Percentiles rank a stretch among this genome's conserved stretches.
These are phyloP conservation scores for Artemisia argyi DNA, from an alignment of 129 eudicot genomes.

Conservation along the genomic window DNA sequence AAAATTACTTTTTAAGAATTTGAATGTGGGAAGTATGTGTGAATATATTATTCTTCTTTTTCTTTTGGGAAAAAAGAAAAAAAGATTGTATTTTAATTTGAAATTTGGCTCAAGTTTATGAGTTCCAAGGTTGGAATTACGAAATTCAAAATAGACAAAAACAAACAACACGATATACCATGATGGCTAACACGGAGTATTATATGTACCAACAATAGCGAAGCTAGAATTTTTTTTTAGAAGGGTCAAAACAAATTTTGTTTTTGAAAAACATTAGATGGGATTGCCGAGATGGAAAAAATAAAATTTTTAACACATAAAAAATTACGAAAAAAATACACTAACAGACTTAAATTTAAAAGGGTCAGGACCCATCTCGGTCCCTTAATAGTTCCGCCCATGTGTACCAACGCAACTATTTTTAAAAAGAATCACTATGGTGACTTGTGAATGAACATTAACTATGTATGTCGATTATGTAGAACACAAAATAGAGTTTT, in stretches of 20 bases:
- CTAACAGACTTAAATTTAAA: too few relatives aligned
- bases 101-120: slow-evolving; percentile 20
- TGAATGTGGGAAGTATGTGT: slow-evolving; percentile 25
- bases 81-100: slow-evolving; percentile 19
- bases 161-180: neutral
- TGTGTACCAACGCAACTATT: neutral
- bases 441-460: neutral
- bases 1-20: slow-evolving; percentile 21
- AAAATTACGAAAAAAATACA: too few relatives aligned
- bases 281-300: too few relatives aligned
- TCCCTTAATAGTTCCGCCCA: too few relatives aligned
- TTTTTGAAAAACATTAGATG: too few relatives aligned
- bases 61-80: slow-evolving; percentile 11
- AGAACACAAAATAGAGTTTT: too few relatives aligned
- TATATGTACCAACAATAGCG: too few relatives aligned
- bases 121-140: slow-evolving; percentile 26
- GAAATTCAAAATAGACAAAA: slow-evolving; percentile 21
- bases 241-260: too few relatives aligned
- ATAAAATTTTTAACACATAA: too few relatives aligned
- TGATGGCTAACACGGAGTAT: neutral
- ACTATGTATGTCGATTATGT: too few relatives aligned
- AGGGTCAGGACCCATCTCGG: too few relatives aligned
- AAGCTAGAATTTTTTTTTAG: too few relatives aligned
- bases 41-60: slow-evolving; percentile 15
- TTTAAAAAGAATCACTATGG: neutral